Evolutionary conservation across 108 stramenopile genomes (phyloP), one percentile per base, ranked within the genome.

Genomic region (Cyclotella cryptica): DNA sequence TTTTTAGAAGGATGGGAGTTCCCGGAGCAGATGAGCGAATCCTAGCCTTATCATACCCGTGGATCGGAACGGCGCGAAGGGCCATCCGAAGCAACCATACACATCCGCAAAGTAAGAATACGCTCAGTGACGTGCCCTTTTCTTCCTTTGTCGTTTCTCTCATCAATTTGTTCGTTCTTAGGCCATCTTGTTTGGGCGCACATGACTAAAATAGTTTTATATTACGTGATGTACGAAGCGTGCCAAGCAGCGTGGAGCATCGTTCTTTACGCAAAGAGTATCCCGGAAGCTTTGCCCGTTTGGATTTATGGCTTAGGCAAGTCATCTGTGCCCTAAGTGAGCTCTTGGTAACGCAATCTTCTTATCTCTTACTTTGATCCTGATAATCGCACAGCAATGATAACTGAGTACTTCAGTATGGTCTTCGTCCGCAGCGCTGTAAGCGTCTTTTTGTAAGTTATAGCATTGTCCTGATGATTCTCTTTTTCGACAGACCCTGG

Each of bases 151-250:
- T 14, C 24, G 22, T 27, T 27, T 4, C 26, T 22, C 14, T 63
- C 41, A 26, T 87, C 44, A 40, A 53, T 51, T 40, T 73, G 52
- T 72, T 70, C 51, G n/a, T 39, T 24, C 43, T 21, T 39, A 64
- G 62, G 62, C 41, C 84, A 85, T 55, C 61, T 85, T 13, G 63
- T 87, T 35, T 68, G 64, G 64, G 84, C 87, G 7, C 84, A 81
- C 43, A 27, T 71, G 17, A 53, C 72, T 19, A 87, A 90, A 73
- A 79, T 91, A 39, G 35, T 89, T 27, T 75, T 91, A 41, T 88
- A 85, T 54, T 91, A 91, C 60, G 63, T 86, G 8, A 85, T 91
- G 86, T 91, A 91, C 59, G 88, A 91, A 63, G 88, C 88, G 15
- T 86, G 86, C 44, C 90, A 89, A 53, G 84, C 82, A 72, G 88